phyloP scores from a whole-genome alignment of 1,139 yeast species.

The Debaryomycetaceae sp. region DNA sequence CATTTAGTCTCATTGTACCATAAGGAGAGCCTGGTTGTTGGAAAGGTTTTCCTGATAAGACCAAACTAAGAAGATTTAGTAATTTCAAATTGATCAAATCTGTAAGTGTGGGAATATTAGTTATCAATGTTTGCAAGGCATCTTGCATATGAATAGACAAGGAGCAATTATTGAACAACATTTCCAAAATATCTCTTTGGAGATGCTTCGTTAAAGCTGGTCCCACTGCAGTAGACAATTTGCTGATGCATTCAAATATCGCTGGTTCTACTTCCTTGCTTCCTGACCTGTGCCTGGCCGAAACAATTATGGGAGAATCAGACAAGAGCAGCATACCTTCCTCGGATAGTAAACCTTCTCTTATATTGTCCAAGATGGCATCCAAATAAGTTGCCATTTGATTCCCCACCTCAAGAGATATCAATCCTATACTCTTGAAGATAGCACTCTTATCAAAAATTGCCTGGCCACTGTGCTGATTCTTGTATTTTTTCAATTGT shows the following conservation, averaged over 20 bases:
- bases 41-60: conserved; percentile 79
- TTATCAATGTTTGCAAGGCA: conserved; percentile 64
- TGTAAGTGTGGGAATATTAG: conserved; percentile 77
- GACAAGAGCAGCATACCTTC: conserved; percentile 3
- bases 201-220: conserved; percentile 92
- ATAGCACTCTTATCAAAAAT: conserved; percentile 70
- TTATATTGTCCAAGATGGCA: conserved; percentile 75
- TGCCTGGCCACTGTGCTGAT: conserved; percentile 37
- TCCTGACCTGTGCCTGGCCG: conserved; percentile 56
- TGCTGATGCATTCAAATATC: conserved; percentile 83
- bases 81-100: conserved; percentile 68
- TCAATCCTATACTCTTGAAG: conserved; percentile 79
- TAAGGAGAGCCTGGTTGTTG: conserved; percentile 88
- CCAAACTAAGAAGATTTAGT: conserved; percentile 68
- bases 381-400: conserved; percentile 87
- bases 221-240: conserved; percentile 84
- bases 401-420: conserved; percentile 79
- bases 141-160: conserved; percentile 76
- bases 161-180: conserved; percentile 75
- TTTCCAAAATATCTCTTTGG: conserved; percentile 75
- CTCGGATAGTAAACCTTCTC: conserved; percentile 64
- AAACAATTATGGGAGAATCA: conserved; percentile 9
- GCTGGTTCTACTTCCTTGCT: conserved; percentile 82
- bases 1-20: conserved; percentile 59
- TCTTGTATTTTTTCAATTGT: conserved; percentile 68